Conservation (phyloP, 2,329 filamentous ascomycete genomes). For the Alternaria conjuncta region DNA sequence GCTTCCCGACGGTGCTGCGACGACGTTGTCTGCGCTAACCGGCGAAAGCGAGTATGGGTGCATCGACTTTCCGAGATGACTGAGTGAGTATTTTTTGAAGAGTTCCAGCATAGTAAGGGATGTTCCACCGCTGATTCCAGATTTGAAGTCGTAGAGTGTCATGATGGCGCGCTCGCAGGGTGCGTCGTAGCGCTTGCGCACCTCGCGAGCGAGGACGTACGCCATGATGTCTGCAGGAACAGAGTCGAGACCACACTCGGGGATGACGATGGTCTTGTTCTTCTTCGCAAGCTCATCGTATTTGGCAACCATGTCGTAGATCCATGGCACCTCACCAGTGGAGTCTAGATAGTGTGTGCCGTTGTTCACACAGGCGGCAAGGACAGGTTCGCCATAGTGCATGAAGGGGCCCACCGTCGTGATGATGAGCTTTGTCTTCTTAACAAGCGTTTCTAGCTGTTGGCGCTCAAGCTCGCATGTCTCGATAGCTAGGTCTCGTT, state of each 20-base stretch:
- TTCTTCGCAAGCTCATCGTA: slow-evolving; percentile 66
- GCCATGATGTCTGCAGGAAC: slow-evolving; percentile 66
- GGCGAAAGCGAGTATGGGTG: slow-evolving; percentile 61
- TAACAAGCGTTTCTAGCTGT: slow-evolving; percentile 59
- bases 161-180: slow-evolving; percentile 60
- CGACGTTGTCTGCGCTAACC: slow-evolving; percentile 49
- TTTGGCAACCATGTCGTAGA: slow-evolving; percentile 66
- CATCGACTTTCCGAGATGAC: slow-evolving; percentile 56
- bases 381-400: slow-evolving; percentile 67
- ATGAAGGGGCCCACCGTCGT: slow-evolving; percentile 69
- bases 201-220: slow-evolving; percentile 59
- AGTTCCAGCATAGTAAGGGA: slow-evolving; percentile 69
- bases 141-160: slow-evolving; percentile 61
- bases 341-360: slow-evolving; percentile 73
- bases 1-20: slow-evolving; percentile 42
- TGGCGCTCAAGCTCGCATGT: slow-evolving; percentile 52
- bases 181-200: slow-evolving; percentile 59
- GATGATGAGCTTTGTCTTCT: slow-evolving; percentile 64
- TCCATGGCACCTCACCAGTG: slow-evolving; percentile 70
- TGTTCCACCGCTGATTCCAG: slow-evolving; percentile 60
- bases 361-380: slow-evolving; percentile 68
- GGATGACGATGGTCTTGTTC: slow-evolving; percentile 67
- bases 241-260: slow-evolving; percentile 66
- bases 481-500: slow-evolving; percentile 47
- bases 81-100: slow-evolving; percentile 56